Percentiles rank a stretch among this genome's conserved stretches.
These are phyloP conservation scores for Teunomyces aglyptinius DNA, from an alignment of 805 yeast species.

Conservation along the genomic window DNA sequence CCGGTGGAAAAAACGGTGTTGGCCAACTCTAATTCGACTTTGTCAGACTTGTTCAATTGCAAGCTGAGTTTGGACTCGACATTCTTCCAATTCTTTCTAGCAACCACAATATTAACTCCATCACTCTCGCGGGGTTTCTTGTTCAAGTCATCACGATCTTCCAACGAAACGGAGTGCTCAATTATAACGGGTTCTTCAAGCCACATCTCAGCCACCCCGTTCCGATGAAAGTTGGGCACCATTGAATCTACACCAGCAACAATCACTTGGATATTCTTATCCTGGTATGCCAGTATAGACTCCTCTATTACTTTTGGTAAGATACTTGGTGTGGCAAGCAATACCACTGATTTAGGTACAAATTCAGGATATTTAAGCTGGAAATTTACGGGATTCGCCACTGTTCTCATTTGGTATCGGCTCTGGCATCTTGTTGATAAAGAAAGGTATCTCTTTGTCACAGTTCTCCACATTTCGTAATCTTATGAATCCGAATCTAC, in stretches of 20 bases:
- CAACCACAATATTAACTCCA: conserved; percentile 34
- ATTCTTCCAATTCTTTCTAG: conserved; percentile 38
- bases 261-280: conserved; percentile 29
- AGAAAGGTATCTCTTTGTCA: conserved; percentile 2
- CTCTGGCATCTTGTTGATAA: background rate
- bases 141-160: conserved; percentile 23
- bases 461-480: background rate
- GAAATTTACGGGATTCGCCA: conserved; percentile 8
- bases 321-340: conserved; percentile 37
- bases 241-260: conserved; percentile 43
- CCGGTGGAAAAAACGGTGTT: conserved; percentile 40
- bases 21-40: conserved; percentile 30
- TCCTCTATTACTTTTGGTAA: conserved; percentile 30
- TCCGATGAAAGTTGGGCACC: conserved; percentile 28
- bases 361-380: conserved; percentile 8
- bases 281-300: conserved; percentile 25
- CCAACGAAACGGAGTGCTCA: conserved; percentile 16
- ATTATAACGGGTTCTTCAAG: conserved; percentile 23
- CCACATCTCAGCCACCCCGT: conserved; percentile 43
- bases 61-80: conserved; percentile 25
- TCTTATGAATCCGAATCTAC: background rate
- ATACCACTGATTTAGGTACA: conserved; percentile 27
- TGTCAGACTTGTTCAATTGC: conserved; percentile 10
- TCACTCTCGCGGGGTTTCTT: conserved; percentile 29
- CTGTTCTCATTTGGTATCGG: conserved; percentile 5